Conservation (phyloP, 805 yeast species). For the Naumovozyma dairenensis region DNA sequence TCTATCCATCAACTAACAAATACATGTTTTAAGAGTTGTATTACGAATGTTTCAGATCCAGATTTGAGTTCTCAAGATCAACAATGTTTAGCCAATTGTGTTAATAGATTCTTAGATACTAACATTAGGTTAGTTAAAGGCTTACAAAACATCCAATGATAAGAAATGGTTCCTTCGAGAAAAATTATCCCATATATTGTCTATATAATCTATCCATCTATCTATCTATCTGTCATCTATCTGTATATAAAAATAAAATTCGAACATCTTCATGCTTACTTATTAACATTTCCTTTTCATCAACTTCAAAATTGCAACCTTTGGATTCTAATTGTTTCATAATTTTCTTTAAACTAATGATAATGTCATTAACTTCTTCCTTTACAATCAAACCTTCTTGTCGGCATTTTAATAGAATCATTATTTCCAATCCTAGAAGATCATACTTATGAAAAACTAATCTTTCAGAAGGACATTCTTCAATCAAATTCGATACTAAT, state of each 20-base stretch:
- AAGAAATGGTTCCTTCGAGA: background rate
- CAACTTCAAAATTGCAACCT: background rate
- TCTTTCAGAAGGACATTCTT: conserved; percentile 14
- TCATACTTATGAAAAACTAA: conserved; percentile 19
- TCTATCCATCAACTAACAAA: conserved; percentile 84
- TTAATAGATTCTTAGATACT: conserved; percentile 78
- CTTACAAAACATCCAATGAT: conserved; percentile 24
- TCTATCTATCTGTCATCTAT: background rate
- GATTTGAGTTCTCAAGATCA: conserved; percentile 52
- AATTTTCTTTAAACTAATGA: background rate
- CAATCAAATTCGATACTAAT: conserved; percentile 6
- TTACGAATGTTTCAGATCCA: conserved; percentile 38
- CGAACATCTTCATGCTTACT: background rate
- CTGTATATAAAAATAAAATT: conserved; percentile 2
- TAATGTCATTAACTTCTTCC: background rate
- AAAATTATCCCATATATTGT: too few relatives aligned
- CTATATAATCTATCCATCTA: background rate
- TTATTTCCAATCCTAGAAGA: conserved; percentile 13
- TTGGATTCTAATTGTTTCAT: background rate
- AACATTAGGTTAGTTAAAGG: conserved; percentile 73
- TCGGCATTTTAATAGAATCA: conserved; percentile 18
- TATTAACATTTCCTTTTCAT: background rate
- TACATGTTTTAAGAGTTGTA: conserved; percentile 82
- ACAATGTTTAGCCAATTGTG: conserved; percentile 67
- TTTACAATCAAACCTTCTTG: conserved; percentile 21